Percentiles rank a stretch among this genome's conserved stretches.
Conservation (phyloP, 2,329 filamentous ascomycete species). For the Exophiala spinifera region DNA sequence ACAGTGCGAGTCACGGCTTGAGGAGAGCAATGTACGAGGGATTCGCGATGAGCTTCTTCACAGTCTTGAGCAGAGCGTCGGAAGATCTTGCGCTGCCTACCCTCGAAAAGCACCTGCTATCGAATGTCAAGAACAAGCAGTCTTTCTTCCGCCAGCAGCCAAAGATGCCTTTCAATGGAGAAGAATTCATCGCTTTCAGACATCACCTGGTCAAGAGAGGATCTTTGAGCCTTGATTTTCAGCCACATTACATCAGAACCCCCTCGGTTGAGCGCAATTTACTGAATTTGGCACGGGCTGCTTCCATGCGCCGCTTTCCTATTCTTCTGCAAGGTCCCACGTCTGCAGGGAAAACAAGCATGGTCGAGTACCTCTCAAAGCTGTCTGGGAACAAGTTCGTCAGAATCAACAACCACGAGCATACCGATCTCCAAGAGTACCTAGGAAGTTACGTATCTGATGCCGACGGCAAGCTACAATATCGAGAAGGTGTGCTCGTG, state of each 20-base stretch:
- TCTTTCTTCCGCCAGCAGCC: constrained; percentile 76
- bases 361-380: constrained; percentile 98
- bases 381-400: constrained; percentile 96
- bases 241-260: constrained; percentile 92
- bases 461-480: constrained; percentile 76
- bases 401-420: constrained; percentile 98
- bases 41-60: constrained; percentile 97
- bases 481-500: constrained; percentile 91
- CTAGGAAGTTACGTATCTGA: constrained; percentile 90
- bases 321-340: constrained; percentile 95
- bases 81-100: constrained; percentile 74
- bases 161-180: constrained; percentile 71
- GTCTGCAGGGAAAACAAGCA: constrained; percentile 96
- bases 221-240: constrained; percentile 61
- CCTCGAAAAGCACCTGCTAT: constrained; percentile 76
- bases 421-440: constrained; percentile 97
- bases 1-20: constrained; percentile 78
- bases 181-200: constrained; percentile 76
- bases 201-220: constrained; percentile 91
- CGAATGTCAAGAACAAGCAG: constrained; percentile 64
- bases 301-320: constrained; percentile 86
- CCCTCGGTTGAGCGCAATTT: constrained; percentile 93
- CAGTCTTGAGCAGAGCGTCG: constrained; percentile 77
- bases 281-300: constrained; percentile 88
- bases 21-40: constrained; percentile 88